Evolutionary conservation across 2,329 filamentous ascomycete species (phyloP).

Genomic region (Pyrenophora tritici-repentis): DNA sequence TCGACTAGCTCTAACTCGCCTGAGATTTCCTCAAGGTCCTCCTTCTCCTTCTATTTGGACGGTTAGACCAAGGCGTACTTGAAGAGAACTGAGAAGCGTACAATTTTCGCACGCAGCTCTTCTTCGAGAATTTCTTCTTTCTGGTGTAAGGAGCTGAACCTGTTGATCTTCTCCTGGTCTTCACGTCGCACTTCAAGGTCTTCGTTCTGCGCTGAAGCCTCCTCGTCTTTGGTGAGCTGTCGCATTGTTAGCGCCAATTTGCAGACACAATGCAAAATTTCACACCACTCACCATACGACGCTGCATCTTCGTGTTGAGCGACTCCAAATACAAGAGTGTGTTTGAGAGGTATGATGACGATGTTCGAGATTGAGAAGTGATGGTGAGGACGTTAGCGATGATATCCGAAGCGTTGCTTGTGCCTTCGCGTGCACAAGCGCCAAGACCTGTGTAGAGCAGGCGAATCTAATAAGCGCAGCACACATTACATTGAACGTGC

Average conservation of each 20-base stretch:
- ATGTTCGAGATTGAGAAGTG: neutral
- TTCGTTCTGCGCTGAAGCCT: constrained; percentile 71
- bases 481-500: no score
- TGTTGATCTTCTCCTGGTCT: constrained; percentile 99
- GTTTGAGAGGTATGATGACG: neutral
- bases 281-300: constrained; percentile 51
- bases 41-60: constrained; percentile 83
- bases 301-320: constrained; percentile 41
- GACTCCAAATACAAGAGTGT: neutral
- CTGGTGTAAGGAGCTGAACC: constrained; percentile 92
- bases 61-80: neutral
- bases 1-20: constrained; percentile 92
- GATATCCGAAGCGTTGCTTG: constrained; percentile 2
- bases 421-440: constrained; percentile 8
- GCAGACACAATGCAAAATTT: constrained; percentile 9
- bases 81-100: constrained; percentile 48
- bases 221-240: constrained; percentile 92
- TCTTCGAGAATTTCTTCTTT: constrained; percentile 79
- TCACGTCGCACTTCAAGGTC: constrained; percentile 94
- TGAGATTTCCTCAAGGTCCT: constrained; percentile 91
- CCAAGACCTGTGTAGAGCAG: constrained; percentile 5
- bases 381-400: constrained; percentile 5
- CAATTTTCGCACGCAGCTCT: constrained; percentile 77
- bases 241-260: constrained; percentile 19
- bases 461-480: no score